Conservation (phyloP, 2,329 filamentous ascomycete genomes). For the Cordyceps cateniannulata region DNA sequence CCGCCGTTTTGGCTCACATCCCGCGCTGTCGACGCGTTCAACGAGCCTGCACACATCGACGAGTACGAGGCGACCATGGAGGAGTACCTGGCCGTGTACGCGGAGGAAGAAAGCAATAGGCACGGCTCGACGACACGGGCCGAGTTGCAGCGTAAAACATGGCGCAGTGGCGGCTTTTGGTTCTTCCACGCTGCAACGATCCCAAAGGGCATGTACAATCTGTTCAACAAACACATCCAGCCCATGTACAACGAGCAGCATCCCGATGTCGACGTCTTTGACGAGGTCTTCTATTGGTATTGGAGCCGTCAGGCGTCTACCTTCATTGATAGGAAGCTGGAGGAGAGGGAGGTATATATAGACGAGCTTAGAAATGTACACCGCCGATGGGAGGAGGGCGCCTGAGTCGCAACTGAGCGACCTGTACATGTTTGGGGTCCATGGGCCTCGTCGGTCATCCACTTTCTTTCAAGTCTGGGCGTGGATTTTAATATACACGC, state of each 20-base stretch:
- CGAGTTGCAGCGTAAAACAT: background rate
- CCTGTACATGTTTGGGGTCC: background rate
- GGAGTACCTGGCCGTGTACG: background rate
- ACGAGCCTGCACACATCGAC: background rate
- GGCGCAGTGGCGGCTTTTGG: background rate
- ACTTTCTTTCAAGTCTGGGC: no score
- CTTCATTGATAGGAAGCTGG: background rate
- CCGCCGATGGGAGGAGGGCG: background rate
- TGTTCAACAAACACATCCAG: background rate
- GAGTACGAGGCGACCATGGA: background rate
- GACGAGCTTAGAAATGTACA: background rate
- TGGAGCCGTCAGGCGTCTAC: background rate
- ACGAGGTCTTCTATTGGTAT: background rate
- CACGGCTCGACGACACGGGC: background rate
- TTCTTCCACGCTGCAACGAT: background rate
- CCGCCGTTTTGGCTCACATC: slow-evolving; percentile 24
- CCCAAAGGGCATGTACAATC: background rate
- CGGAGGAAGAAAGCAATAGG: background rate
- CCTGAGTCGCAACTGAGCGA: background rate
- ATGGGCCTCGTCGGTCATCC: no score
- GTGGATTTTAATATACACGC: no score
- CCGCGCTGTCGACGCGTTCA: slow-evolving; percentile 1
- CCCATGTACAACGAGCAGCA: background rate
- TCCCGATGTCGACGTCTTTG: background rate
- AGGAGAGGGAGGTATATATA: background rate